phyloP scores from a whole-genome alignment of 495 filamentous ascomycete genomes.

The Cercophora newfieldiana region DNA sequence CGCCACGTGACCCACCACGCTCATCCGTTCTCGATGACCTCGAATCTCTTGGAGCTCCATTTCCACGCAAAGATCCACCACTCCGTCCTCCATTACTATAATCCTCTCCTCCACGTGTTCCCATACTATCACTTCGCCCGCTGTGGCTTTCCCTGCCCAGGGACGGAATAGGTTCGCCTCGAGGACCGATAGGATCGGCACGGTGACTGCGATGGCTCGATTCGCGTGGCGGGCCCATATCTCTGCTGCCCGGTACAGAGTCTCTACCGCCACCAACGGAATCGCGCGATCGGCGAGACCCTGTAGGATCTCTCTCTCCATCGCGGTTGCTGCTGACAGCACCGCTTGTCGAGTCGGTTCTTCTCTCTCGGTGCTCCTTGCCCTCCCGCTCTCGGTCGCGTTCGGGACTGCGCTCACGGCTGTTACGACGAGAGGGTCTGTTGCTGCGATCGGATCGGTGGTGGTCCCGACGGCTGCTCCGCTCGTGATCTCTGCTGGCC shows the following conservation, averaged over 20 bases:
- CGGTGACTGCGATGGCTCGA: constrained; percentile 28
- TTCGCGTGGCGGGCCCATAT: constrained; percentile 33
- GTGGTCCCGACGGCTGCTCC: constrained; percentile 46
- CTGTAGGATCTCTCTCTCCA: constrained; percentile 19
- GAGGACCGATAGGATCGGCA: constrained; percentile 19
- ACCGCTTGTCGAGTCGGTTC: constrained; percentile 28
- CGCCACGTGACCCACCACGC: constrained; percentile 15
- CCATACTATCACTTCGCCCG: constrained; percentile 14
- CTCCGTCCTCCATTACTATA: constrained; percentile 25
- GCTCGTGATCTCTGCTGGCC: constrained; percentile 42
- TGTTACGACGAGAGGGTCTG: constrained; percentile 43
- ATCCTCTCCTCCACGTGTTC: constrained; percentile 22
- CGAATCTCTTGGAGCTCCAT: constrained; percentile 28
- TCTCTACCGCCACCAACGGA: constrained; percentile 23
- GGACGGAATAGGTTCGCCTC: constrained; percentile 9
- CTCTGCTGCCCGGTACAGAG: constrained; percentile 21
- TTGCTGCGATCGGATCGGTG: constrained; percentile 42
- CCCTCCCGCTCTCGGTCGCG: constrained; percentile 38
- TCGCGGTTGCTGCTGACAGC: constrained; percentile 15
- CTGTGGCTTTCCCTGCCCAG: constrained; percentile 19
- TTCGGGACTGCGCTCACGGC: constrained; percentile 44
- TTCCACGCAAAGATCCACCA: constrained; percentile 25
- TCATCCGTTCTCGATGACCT: constrained; percentile 12
- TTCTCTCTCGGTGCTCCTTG: constrained; percentile 42
- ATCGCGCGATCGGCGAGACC: constrained; percentile 31